Evolutionary conservation across 176 grass and related monocot genomes (phyloP), one percentile per base, ranked within the genome.

Genomic region (Musa troglodytarum): DNA sequence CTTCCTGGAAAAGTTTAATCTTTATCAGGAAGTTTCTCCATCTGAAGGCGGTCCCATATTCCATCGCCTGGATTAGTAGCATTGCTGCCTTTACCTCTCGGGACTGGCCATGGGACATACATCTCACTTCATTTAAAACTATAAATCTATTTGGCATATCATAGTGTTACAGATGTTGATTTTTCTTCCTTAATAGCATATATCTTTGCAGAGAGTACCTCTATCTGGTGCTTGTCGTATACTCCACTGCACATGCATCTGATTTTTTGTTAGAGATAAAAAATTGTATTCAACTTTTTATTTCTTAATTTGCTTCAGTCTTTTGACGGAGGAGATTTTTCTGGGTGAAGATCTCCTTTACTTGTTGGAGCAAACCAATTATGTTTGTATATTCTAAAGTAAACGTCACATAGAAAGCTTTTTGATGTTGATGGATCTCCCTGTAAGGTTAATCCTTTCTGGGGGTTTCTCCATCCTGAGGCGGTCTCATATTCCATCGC

Each of bases 41-140:
- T 54, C 71, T 73, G 1, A 4, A 53, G 71, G 5, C 3, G 3
- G 71, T 54, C 52, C 54, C 71, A 73, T 73, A 73, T 73, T 73
- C 71, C 51, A 73, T 73, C 12, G 52, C 71, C 71, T 73, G 21
- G 71, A 54, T 13, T 14, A 73, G 71, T 51, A 73, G 51, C 71
- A 24, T 73, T 9, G 50, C 21, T 28, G 52, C 71, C 71, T 17
- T 73, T 73, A 73, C 51, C 22, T 73, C n/a, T 16, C 11, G 52
- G 71, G 71, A 73, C 52, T 54, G 71, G 71, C 71, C 71, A 73
- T 73, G 71, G 26, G 71, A 73, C 71, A 25, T 25, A 54, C 10
- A 73, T 72, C 22, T 26, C 34, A 43, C 34, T 43, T 6, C 4
- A 43, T 43, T 43, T 43, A 43, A 0, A 43, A 43, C 34, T 43